Percentiles rank a stretch among this genome's conserved stretches.
Conservation (phyloP, 2,329 filamentous ascomycete species). For the Zymoseptoria pseudotritici region DNA sequence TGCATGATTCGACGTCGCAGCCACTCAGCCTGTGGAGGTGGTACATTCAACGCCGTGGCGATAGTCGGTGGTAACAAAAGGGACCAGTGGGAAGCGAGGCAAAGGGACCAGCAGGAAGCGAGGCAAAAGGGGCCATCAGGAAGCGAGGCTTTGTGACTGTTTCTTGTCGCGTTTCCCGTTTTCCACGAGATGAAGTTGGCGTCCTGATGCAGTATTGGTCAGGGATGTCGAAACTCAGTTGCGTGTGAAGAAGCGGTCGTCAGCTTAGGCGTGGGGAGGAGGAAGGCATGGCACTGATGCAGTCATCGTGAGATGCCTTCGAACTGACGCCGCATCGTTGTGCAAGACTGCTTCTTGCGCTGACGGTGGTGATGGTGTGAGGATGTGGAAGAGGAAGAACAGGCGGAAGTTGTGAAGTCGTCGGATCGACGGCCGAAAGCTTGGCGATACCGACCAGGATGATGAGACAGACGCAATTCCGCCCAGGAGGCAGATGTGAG, state of each 20-base stretch:
- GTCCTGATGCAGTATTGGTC: neutral
- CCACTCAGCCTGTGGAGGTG: neutral
- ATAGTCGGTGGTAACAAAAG: neutral
- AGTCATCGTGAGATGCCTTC: slow-evolving; percentile 5
- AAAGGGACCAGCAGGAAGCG: too few relatives aligned
- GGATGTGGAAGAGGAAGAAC: neutral
- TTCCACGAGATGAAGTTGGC: neutral
- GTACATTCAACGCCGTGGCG: neutral
- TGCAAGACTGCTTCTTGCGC: neutral
- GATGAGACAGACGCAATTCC: neutral
- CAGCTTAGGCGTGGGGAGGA: slow-evolving; percentile 5
- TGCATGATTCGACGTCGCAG: neutral
- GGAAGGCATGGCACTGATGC: neutral
- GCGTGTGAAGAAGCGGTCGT: slow-evolving; percentile 4
- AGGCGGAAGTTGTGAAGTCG: neutral
- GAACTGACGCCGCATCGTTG: neutral
- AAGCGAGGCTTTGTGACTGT: slow-evolving; percentile 3
- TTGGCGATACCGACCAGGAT: neutral
- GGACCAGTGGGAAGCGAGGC: slow-evolving; percentile 1
- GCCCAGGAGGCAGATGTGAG: too few relatives aligned
- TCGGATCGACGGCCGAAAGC: neutral
- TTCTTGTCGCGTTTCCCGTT: neutral
- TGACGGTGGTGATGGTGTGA: neutral
- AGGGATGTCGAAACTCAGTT: slow-evolving; percentile 7
- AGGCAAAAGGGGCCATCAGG: too few relatives aligned